Base-by-base conservation (phyloP, 2,329 filamentous ascomycete genomes). In the Aspergillus pseudoviridinutans region DNA sequence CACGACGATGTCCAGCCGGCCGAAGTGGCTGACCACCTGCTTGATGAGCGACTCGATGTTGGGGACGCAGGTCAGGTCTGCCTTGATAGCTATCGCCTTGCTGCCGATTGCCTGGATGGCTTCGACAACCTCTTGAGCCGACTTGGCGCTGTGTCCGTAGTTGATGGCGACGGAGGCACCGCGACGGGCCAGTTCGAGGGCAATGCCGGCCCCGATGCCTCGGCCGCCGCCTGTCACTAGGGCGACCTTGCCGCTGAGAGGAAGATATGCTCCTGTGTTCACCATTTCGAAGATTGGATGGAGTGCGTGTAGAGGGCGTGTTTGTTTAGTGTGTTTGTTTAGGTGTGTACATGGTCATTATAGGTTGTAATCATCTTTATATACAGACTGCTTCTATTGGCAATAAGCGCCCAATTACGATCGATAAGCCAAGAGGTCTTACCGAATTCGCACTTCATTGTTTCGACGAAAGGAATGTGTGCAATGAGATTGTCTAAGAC, bases 1-100 rank as follows among this genome's bases (percentile, higher is more conserved):
- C 32, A 64, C 85, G 68, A 87, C 87, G 65, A 90, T 87, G 76
- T 89, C 80, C 68, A 90, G 80, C 72, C 84, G 81, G 73, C 87
- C 87, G 69, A 86, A 90, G 72, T 83, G 78, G 64, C 78, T 76
- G 61, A 86, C 78, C 54, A 86, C 86, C 68, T 87, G 74, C 57
- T 83, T 79, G 78, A 90, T 88, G 64, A 90, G 77, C 58, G 75
- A 73, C 55, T 82, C 79, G 63, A 86, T 90, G 74, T 90, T 79
- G 58, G 80, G 73, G 49, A 88, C 82, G 59, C 88, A 78, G 63
- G 83, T 80, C 56, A 90, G 82, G 76, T 91, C 87, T 65, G 87
- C 88, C 76, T 86, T 82, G 76, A 89, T 78, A 60, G 86, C 81
- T 14, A 83, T 80, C 42, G 87, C 84, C 61, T 87, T 84, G 52